Base-by-base conservation (phyloP, 768 basidiomycete species). In the Trichaptum fuscoviolaceum region DNA sequence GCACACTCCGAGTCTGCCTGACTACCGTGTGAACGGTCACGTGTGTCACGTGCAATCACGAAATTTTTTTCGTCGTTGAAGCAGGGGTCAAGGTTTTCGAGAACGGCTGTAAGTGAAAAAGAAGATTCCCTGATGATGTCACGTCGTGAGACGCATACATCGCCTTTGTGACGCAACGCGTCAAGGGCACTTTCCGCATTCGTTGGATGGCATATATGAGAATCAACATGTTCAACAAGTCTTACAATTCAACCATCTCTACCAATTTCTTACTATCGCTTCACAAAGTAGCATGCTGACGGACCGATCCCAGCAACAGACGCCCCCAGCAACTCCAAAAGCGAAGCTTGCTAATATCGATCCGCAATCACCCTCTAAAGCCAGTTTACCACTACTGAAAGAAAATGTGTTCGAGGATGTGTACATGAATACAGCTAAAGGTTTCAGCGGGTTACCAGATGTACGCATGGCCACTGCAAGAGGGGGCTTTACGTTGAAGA, bases 341-440 rank as follows among this genome's bases (percentile, higher is more conserved):
- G 42, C 42, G 12, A 52, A 52, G 42, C 42, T 6, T 20, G 42
- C 15, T 52, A 12, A 52, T 15, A 20, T 52, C 12, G 42, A 52
- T 52, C 42, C 10, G 12, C 42, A 4, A 52, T 52, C 42, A 12
- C 42, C 42, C 42, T 2, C 42, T 12, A 52, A 52, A 20, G 20
- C 20, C 42, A 20, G 42, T 52, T 52, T 52, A 20, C 59, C 59
- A 61, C 12, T 23, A 23, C 59, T 7, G 15, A 61, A 61, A 34
- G 59, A 63, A 36, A 63, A 63, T 24, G 35, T 52, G 26, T 25
- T 35, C 30, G 52, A 20, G 9, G 91, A 93, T 73, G 79, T 91
- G 7, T 88, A 87, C 73, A 93, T 94, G 93, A 85, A 87, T 69
- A 92, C 93, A 0, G 86, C 91, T 30, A 92, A 87, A 74, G 87